A percentile compares a stretch with the other conserved stretches of the same genome.
Evolutionary conservation across 768 basidiomycete genomes (phyloP).

Genomic region (Boletus rubropictus): DNA sequence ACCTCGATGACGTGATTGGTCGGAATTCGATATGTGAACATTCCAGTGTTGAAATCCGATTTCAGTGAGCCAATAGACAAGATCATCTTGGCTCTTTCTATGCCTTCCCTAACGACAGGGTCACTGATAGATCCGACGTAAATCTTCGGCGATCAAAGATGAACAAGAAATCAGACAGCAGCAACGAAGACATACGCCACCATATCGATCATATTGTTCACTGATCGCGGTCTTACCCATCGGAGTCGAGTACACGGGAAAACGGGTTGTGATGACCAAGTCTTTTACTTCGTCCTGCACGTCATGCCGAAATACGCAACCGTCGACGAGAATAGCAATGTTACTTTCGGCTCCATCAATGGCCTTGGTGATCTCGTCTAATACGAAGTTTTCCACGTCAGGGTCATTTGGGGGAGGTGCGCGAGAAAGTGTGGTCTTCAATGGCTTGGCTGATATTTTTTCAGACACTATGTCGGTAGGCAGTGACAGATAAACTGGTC

Average conservation of each 20-base stretch:
- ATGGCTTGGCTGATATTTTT: constrained; percentile 58
- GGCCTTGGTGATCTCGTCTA: constrained; percentile 64
- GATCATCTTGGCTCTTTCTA: constrained; percentile 72
- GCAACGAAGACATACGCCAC: constrained; percentile 52
- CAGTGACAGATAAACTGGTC: constrained; percentile 83
- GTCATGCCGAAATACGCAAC: constrained; percentile 71
- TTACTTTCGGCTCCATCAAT: constrained; percentile 56
- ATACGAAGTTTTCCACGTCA: constrained; percentile 58
- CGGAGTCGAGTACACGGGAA: constrained; percentile 68
- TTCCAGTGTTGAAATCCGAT: constrained; percentile 85
- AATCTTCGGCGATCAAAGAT: constrained; percentile 40
- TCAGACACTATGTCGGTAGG: constrained; percentile 76
- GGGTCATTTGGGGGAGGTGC: constrained; percentile 48
- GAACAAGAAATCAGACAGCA: neutral
- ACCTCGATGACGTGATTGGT: constrained; percentile 60
- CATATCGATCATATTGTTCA: constrained; percentile 67
- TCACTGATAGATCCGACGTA: constrained; percentile 70
- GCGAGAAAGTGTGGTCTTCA: constrained; percentile 54
- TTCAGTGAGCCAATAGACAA: constrained; percentile 65
- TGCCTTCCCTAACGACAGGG: constrained; percentile 59
- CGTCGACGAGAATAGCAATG: constrained; percentile 74
- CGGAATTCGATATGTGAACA: constrained; percentile 73
- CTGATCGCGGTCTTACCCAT: constrained; percentile 80
- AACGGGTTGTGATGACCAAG: constrained; percentile 57
- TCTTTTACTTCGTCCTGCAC: constrained; percentile 58